phyloP scores from a whole-genome alignment of 164 flowering plant species.

The Santalum album region DNA sequence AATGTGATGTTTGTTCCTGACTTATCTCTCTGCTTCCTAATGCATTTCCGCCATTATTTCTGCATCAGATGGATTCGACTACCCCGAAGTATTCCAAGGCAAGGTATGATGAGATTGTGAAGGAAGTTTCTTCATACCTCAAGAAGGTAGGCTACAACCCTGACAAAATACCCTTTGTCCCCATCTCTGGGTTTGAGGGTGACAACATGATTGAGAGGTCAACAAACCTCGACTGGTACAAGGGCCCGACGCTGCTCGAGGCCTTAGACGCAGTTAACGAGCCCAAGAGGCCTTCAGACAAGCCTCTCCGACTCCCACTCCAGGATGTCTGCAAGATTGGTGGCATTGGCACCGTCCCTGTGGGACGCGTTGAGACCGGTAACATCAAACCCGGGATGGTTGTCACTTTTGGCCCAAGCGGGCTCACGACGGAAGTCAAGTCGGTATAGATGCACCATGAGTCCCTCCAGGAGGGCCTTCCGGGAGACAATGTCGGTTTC shows the following conservation, averaged over 20 bases:
- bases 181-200: background rate
- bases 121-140: background rate
- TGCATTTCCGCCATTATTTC: too few relatives aligned
- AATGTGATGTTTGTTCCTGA: too few relatives aligned
- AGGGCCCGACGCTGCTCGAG: background rate
- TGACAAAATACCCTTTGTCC: background rate
- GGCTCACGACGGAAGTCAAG: conserved; percentile 2
- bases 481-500: conserved; percentile 4
- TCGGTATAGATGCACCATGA: conserved; percentile 4
- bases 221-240: background rate
- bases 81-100: background rate
- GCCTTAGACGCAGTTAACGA: background rate
- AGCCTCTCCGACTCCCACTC: background rate
- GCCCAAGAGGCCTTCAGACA: background rate
- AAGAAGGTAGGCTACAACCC: background rate
- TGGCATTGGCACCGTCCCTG: background rate
- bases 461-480: conserved; percentile 1
- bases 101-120: background rate
- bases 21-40: too few relatives aligned
- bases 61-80: background rate
- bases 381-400: background rate
- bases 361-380: background rate
- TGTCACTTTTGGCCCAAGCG: conserved; percentile 1
- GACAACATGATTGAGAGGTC: conserved; percentile 1
- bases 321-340: background rate